Conservation (phyloP, 768 basidiomycete genomes). For the Cyclocybe cylindracea region DNA sequence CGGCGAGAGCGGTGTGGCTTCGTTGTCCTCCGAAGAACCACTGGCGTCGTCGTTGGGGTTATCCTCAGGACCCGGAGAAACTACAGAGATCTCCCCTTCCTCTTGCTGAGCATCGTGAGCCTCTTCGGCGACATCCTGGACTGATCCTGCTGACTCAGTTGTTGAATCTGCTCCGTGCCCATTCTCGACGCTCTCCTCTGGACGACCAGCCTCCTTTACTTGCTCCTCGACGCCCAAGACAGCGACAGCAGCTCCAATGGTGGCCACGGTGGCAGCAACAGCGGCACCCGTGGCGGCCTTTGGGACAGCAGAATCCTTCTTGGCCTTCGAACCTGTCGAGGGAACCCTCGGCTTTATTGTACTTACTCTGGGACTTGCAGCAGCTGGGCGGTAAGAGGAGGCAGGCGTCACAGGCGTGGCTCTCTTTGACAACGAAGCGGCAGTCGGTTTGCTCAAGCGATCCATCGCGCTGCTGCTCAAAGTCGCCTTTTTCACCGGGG, state of each 20-base stretch:
- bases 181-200: slow-evolving; percentile 1
- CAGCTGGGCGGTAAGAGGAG: slow-evolving; percentile 24
- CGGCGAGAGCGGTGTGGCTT: slow-evolving; percentile 3
- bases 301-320: background rate
- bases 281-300: slow-evolving; percentile 21
- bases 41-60: slow-evolving; percentile 1
- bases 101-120: background rate
- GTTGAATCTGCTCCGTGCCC: slow-evolving; percentile 2
- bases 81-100: slow-evolving; percentile 1
- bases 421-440: slow-evolving; percentile 69
- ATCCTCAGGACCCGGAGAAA: slow-evolving; percentile 5
- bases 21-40: slow-evolving; percentile 6
- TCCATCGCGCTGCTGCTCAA: slow-evolving; percentile 57
- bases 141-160: background rate
- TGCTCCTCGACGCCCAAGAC: slow-evolving; percentile 6
- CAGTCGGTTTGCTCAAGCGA: slow-evolving; percentile 81
- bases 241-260: slow-evolving; percentile 9
- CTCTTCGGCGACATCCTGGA: slow-evolving; percentile 3
- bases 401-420: slow-evolving; percentile 39
- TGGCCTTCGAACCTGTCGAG: slow-evolving; percentile 8
- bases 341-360: slow-evolving; percentile 24
- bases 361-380: slow-evolving; percentile 15
- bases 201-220: slow-evolving; percentile 2
- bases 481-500: slow-evolving; percentile 55
- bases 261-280: slow-evolving; percentile 13